Evolutionary conservation across 371 early-diverging fungal genomes (phyloP), one percentile per base, ranked within the genome.

Genomic region (Rhizopus microsporus): DNA sequence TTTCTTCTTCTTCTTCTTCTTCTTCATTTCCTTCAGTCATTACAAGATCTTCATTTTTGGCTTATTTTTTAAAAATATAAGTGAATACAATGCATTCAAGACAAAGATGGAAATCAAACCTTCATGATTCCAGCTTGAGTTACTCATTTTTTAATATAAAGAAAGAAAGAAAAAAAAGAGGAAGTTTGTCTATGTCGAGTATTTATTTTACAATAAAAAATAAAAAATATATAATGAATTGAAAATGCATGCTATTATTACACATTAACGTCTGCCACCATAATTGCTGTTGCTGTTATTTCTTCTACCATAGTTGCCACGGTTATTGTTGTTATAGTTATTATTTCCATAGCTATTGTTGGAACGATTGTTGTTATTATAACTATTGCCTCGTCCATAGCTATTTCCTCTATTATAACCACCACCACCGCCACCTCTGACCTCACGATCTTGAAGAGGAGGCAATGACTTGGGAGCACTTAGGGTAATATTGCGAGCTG

Each of bases 391-490:
- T 62, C 54, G 54, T 16, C 57, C 57, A 60, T 40, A 29, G 32
- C 55, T 43, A 40, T 56, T 32, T 8, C 63, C 52, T 10, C 52
- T 47, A 13, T 43, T 33, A 5, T 44, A 17, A 34, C 63, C 57
- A n/a, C 60, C 65, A 51, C 45, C 62, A 63, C 62, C 63, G 57
- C 63, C 71, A 62, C 54, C 67, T 33, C 62, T 42, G 42, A 59
- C 60, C 2, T 81, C 81, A 35, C 79, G 78, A 57, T 90, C 90
- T 65, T 88, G 84, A 39, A 95, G 76, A 66, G 92, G 90, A 32
- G 96, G 96, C 39, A 95, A 72, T 56, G 82, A 77, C 37, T 71
- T 80, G 47, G 86, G 84, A 58, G 90, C 80, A 68, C 81, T 73
- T 12, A 95, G 67, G 5, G 79, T 72, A 33, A 92, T 82, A 49